phyloP scores from a whole-genome alignment of 2,329 filamentous ascomycete species.

The Leptosphaerulina australis region DNA sequence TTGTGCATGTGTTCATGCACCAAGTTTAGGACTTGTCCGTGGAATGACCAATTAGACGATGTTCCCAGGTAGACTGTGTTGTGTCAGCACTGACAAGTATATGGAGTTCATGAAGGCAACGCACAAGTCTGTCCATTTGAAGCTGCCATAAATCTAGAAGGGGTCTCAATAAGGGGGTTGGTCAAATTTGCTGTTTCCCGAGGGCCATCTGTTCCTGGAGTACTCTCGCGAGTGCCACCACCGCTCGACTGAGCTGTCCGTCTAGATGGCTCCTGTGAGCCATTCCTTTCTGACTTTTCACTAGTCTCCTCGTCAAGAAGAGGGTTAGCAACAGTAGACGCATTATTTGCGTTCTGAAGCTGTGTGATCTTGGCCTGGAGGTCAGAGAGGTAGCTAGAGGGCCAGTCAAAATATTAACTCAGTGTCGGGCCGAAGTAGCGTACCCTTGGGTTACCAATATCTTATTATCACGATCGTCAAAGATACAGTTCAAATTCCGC shows the following conservation, averaged over 20 bases:
- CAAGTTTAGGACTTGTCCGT: slow-evolving; percentile 57
- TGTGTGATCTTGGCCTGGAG: slow-evolving; percentile 32
- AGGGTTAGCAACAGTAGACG: neutral
- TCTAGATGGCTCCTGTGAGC: slow-evolving; percentile 14
- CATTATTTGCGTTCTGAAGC: slow-evolving; percentile 19
- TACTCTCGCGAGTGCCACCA: slow-evolving; percentile 25
- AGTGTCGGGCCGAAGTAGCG: neutral
- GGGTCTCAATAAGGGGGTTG: slow-evolving; percentile 34
- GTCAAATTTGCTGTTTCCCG: slow-evolving; percentile 30
- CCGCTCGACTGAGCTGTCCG: slow-evolving; percentile 19
- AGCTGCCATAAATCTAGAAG: slow-evolving; percentile 37
- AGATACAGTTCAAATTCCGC: slow-evolving; percentile 35
- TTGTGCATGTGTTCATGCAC: slow-evolving; percentile 56
- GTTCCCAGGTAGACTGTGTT: slow-evolving; percentile 58
- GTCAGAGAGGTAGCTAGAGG: slow-evolving; percentile 35
- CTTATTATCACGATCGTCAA: slow-evolving; percentile 43
- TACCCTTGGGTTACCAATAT: slow-evolving; percentile 40
- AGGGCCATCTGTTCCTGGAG: slow-evolving; percentile 25
- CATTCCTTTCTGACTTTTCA: slow-evolving; percentile 9
- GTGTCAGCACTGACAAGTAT: neutral
- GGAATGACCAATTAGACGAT: slow-evolving; percentile 64
- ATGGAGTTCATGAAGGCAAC: neutral
- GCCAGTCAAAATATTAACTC: neutral
- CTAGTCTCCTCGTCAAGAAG: neutral
- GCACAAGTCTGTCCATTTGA: slow-evolving; percentile 31